Evolutionary conservation across 352 stramenopile species (phyloP).

Genomic region (Pythium coloratum): DNA sequence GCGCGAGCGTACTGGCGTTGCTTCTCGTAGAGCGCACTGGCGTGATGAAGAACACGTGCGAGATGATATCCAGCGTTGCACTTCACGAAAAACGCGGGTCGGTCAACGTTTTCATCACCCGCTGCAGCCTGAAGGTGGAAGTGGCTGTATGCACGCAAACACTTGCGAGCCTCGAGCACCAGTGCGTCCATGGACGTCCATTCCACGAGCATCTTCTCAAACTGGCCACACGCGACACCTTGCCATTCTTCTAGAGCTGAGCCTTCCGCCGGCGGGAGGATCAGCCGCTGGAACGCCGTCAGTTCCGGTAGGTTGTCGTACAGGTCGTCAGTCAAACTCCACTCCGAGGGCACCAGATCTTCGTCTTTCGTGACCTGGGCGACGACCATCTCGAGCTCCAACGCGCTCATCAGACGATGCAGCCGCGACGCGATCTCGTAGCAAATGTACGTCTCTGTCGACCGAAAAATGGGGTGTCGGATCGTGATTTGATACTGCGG

Average conservation of each 20-base stretch:
- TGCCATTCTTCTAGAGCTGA: conserved; percentile 20
- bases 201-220: conserved; percentile 37
- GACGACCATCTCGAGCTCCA: conserved; percentile 49
- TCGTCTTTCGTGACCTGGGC: conserved; percentile 17
- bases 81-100: conserved; percentile 52
- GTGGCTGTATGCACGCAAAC: conserved; percentile 35
- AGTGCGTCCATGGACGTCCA: conserved; percentile 65
- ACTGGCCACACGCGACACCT: conserved; percentile 51
- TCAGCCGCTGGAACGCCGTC: conserved; percentile 52
- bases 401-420: conserved; percentile 43
- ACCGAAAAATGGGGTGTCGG: conserved; percentile 41
- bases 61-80: conserved; percentile 76
- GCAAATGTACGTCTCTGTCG: conserved; percentile 54
- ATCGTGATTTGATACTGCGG: conserved; percentile 45
- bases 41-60: conserved; percentile 54
- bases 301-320: conserved; percentile 39
- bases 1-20: conserved; percentile 72
- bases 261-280: conserved; percentile 1
- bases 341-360: conserved; percentile 33
- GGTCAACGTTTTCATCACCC: background rate
- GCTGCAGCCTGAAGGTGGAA: conserved; percentile 1
- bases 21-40: conserved; percentile 72
- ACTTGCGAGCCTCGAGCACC: conserved; percentile 49
- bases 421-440: conserved; percentile 67
- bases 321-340: conserved; percentile 53